phyloP scores from a whole-genome alignment of 345 rosid genomes.

The Rhizophora apiculata region DNA sequence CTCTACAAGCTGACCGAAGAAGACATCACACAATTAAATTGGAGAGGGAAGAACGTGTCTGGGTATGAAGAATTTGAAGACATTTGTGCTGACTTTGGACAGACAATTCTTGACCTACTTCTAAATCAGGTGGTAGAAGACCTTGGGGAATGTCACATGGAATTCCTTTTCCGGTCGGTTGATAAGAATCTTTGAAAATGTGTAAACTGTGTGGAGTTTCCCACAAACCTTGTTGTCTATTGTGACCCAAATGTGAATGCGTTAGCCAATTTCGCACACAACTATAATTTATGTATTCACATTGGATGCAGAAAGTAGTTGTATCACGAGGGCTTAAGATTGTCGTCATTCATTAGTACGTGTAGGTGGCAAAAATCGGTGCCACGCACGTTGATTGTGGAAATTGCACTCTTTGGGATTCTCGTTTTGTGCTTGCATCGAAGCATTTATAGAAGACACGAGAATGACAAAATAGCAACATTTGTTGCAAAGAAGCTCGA shows the following conservation, averaged over 20 bases:
- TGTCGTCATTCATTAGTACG: too few species aligned
- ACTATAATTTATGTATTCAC: neutral
- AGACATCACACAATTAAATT: slow-evolving; percentile 42
- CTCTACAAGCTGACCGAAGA: slow-evolving; percentile 43
- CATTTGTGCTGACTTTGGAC: slow-evolving; percentile 44
- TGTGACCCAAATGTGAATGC: slow-evolving; percentile 15
- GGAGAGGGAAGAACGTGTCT: slow-evolving; percentile 30
- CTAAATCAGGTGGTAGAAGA: slow-evolving; percentile 35
- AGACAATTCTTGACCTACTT: slow-evolving; percentile 43
- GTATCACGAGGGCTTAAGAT: slow-evolving; percentile 6
- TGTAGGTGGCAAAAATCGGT: too few species aligned
- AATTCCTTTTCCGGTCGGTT: neutral
- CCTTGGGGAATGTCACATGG: slow-evolving; percentile 35
- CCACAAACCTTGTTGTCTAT: neutral
- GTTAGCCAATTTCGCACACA: slow-evolving; percentile 8
- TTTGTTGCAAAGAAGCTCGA: too few species aligned
- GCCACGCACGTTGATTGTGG: too few species aligned
- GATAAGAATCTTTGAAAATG: neutral
- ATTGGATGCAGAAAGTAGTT: neutral
- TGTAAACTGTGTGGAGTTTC: neutral
- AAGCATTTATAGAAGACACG: too few species aligned
- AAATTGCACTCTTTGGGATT: too few species aligned
- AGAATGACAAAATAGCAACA: too few species aligned
- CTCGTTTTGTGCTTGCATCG: too few species aligned
- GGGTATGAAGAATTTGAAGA: slow-evolving; percentile 43